phyloP scores from a whole-genome alignment of 805 yeast genomes.

The Ogataea siamensis region DNA sequence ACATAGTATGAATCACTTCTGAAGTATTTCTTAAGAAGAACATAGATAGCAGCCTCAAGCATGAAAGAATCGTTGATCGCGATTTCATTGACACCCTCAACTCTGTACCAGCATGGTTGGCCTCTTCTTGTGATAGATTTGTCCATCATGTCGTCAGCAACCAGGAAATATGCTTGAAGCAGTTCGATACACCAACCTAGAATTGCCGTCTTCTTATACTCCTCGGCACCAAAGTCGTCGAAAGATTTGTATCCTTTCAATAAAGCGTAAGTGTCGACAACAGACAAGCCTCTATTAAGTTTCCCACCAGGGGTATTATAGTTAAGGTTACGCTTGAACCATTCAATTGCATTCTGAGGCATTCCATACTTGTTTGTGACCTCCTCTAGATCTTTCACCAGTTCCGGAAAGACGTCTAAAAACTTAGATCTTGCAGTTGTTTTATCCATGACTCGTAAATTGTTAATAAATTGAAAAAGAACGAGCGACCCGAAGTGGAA shows the following conservation, averaged over 20 bases:
- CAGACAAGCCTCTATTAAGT: constrained; percentile 93
- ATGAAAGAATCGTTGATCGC: constrained; percentile 97
- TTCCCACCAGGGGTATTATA: constrained; percentile 97
- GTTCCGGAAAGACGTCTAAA: constrained; percentile 64
- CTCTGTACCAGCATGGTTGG: constrained; percentile 96
- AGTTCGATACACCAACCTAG: constrained; percentile 96
- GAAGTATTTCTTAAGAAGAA: constrained; percentile 86
- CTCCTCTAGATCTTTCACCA: constrained; percentile 72
- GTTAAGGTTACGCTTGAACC: constrained; percentile 72
- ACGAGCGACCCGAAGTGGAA: constrained; percentile 3
- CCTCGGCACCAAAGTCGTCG: constrained; percentile 61
- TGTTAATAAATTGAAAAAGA: constrained; percentile 1
- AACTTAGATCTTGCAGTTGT: constrained; percentile 51
- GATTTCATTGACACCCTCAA: constrained; percentile 77
- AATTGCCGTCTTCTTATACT: constrained; percentile 80
- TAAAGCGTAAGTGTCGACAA: constrained; percentile 85
- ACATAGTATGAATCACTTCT: constrained; percentile 77
- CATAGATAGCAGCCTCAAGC: constrained; percentile 92
- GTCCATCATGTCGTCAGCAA: constrained; percentile 99
- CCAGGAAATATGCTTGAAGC: constrained; percentile 93
- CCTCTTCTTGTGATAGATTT: constrained; percentile 95
- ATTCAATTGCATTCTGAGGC: constrained; percentile 79
- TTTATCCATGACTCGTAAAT: constrained; percentile 32
- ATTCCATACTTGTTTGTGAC: constrained; percentile 68
- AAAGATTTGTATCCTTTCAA: constrained; percentile 59